Conservation (phyloP, 2,329 filamentous ascomycete species). For the Trichophyton schoenleinii region DNA sequence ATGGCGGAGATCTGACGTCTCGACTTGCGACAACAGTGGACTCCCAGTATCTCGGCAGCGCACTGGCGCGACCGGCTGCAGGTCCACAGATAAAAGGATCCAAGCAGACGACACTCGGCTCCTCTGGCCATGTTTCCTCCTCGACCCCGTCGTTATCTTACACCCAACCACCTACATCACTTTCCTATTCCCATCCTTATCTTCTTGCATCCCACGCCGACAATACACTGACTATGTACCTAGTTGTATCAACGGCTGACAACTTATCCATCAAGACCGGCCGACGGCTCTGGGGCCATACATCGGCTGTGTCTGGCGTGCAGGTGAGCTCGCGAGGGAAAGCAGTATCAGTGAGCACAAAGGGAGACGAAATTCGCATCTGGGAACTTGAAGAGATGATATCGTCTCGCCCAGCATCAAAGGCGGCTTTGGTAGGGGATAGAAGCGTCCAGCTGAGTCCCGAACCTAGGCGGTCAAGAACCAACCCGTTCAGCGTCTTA, state of each 20-base stretch:
- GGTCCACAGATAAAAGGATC: background rate
- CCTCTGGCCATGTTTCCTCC: background rate
- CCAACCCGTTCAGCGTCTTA: background rate
- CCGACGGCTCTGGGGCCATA: conserved; percentile 78
- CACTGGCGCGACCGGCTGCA: background rate
- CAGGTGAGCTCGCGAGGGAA: conserved; percentile 76
- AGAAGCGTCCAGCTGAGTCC: conserved; percentile 44
- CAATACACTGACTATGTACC: conserved; percentile 72
- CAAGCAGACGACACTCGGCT: background rate
- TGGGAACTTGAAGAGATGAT: conserved; percentile 77
- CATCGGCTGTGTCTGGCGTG: conserved; percentile 73
- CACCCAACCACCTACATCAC: conserved; percentile 43
- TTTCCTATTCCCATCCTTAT: conserved; percentile 72
- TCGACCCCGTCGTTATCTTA: conserved; percentile 2
- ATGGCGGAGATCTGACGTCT: conserved; percentile 32
- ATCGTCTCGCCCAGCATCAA: conserved; percentile 33
- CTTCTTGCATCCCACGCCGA: conserved; percentile 72
- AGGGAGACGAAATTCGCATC: conserved; percentile 67
- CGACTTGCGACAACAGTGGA: conserved; percentile 30
- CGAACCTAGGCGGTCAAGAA: conserved; percentile 16
- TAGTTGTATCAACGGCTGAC: conserved; percentile 60
- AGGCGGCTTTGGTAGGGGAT: conserved; percentile 33
- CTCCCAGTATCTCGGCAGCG: conserved; percentile 24
- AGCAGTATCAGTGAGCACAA: conserved; percentile 73
- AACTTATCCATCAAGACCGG: conserved; percentile 57